A percentile compares a stretch with the other conserved stretches of the same genome.
Conservation (phyloP, 768 basidiomycete genomes). For the Boletus rex-veris region DNA sequence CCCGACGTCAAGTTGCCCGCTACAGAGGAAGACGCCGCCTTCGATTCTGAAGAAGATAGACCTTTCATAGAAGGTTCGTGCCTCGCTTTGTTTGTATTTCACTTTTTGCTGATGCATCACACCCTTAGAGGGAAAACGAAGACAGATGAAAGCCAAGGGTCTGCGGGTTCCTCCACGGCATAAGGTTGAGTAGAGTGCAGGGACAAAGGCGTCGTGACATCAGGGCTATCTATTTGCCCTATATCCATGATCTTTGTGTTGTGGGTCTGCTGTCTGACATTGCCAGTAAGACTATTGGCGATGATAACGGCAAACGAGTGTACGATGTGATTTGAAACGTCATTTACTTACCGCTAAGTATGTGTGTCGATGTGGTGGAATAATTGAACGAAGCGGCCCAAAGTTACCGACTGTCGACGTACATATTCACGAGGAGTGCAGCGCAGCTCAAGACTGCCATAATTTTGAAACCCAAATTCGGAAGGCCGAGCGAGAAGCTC, state of each 20-base stretch:
- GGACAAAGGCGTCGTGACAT: conserved; percentile 15
- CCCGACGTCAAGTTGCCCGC: conserved; percentile 25
- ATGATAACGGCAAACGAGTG: conserved; percentile 1
- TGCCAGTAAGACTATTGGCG: neutral
- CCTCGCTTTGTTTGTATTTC: neutral
- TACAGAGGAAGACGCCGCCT: conserved; percentile 41
- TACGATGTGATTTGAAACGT: conserved; percentile 6
- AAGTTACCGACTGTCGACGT: neutral
- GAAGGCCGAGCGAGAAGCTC: neutral
- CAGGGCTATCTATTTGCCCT: conserved; percentile 1
- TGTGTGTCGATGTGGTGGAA: neutral
- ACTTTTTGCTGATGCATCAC: conserved; percentile 5
- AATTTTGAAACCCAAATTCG: neutral
- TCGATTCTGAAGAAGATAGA: conserved; percentile 75
- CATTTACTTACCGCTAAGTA: neutral
- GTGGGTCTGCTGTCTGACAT: neutral
- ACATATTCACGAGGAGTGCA: neutral
- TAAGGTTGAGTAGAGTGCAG: conserved; percentile 26
- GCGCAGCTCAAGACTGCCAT: neutral
- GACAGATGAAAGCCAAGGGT: conserved; percentile 72
- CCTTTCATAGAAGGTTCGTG: conserved; percentile 75
- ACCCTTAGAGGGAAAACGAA: conserved; percentile 63
- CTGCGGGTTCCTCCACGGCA: conserved; percentile 59
- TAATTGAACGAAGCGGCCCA: neutral
- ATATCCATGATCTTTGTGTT: neutral